Percentiles rank a stretch among this genome's conserved stretches.
These are phyloP conservation scores for Vitis hybrid DNA, from an alignment of 177 flowering plant genomes.

Conservation along the genomic window DNA sequence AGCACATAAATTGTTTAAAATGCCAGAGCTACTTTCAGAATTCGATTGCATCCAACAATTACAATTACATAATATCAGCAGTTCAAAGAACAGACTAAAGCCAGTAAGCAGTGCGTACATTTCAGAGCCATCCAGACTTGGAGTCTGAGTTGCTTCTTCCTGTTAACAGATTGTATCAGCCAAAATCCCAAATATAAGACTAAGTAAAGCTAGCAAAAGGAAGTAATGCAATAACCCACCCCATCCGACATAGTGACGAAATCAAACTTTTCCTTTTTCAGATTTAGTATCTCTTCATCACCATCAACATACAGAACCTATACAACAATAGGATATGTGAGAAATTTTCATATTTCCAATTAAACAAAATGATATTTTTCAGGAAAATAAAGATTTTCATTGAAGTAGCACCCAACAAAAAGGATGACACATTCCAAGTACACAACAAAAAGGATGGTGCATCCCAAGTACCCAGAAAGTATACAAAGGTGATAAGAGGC, in stretches of 20 bases:
- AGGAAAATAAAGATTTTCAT: background rate
- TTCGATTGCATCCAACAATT: background rate
- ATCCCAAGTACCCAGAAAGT: no score
- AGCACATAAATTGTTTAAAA: background rate
- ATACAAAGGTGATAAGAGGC: no score
- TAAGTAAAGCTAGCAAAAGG: background rate
- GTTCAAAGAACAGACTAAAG: no score
- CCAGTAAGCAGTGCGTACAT: constrained; percentile 40
- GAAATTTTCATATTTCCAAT: no score
- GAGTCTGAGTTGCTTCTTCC: constrained; percentile 34
- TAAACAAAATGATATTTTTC: background rate
- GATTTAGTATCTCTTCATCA: constrained; percentile 59
- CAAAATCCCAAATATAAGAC: background rate
- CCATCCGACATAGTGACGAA: constrained; percentile 27
- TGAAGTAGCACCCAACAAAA: no score
- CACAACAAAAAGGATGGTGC: no score
- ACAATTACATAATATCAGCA: no score
- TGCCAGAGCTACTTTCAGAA: background rate
- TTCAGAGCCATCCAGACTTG: constrained; percentile 44
- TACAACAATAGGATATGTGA: background rate
- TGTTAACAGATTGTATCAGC: constrained; percentile 20
- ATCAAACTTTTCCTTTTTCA: constrained; percentile 51
- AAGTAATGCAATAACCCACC: constrained; percentile 30
- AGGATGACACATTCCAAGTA: no score
- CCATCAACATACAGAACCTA: constrained; percentile 75